phyloP scores from a whole-genome alignment of 495 filamentous ascomycete species.

The Xeromyces bisporus region DNA sequence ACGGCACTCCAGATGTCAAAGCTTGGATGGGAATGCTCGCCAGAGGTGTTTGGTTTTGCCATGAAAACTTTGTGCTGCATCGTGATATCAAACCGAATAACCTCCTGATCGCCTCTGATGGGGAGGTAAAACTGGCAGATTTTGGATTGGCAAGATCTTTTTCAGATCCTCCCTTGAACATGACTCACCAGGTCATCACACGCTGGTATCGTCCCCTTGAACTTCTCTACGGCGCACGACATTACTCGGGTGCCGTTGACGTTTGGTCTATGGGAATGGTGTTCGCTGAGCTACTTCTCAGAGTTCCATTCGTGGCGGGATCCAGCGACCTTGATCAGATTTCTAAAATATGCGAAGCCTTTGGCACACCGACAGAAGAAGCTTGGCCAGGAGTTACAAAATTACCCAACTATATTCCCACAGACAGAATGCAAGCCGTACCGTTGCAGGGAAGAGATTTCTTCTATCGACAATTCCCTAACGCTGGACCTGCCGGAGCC shows the following conservation, averaged over 20 bases:
- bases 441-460: constrained; percentile 51
- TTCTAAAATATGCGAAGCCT: constrained; percentile 57
- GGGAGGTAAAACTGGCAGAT: constrained; percentile 90
- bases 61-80: constrained; percentile 85
- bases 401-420: constrained; percentile 56
- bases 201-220: constrained; percentile 94
- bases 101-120: constrained; percentile 79
- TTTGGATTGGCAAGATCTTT: constrained; percentile 87
- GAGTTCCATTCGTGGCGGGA: constrained; percentile 63
- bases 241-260: constrained; percentile 84
- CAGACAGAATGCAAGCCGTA: constrained; percentile 30
- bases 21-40: constrained; percentile 95
- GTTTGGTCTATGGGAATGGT: constrained; percentile 91
- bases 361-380: constrained; percentile 85
- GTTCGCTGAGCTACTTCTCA: constrained; percentile 76
- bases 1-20: constrained; percentile 75
- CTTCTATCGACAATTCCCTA: constrained; percentile 55
- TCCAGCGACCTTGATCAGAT: constrained; percentile 71
- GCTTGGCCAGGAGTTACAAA: constrained; percentile 87
- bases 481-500: constrained; percentile 62
- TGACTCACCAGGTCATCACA: constrained; percentile 94
- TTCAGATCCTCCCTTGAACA: constrained; percentile 68
- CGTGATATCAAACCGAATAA: constrained; percentile 99
- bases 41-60: constrained; percentile 92
- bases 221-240: constrained; percentile 71